Conservation (phyloP, 768 basidiomycete genomes). For the Suillus plorans region DNA sequence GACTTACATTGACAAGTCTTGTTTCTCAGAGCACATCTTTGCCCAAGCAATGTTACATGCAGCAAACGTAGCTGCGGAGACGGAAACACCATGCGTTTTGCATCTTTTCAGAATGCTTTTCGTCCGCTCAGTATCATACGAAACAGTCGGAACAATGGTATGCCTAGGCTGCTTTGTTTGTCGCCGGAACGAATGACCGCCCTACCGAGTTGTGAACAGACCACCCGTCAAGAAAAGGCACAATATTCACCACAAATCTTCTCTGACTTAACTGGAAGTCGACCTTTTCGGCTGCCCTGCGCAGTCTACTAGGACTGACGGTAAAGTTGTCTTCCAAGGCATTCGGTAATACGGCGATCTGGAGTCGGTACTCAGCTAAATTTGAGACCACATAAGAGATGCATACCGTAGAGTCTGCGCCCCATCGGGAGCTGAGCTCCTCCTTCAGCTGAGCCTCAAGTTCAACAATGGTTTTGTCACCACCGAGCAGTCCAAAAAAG, state of each 20-base stretch:
- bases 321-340: conserved; percentile 54
- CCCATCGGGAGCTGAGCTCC: conserved; percentile 36
- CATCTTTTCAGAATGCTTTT: conserved; percentile 65
- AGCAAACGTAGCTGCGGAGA: conserved; percentile 74
- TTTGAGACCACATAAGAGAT: conserved; percentile 9
- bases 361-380: conserved; percentile 1
- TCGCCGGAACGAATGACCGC: conserved; percentile 73
- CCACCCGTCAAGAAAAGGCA: conserved; percentile 4
- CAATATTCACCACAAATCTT: conserved; percentile 50
- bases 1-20: conserved; percentile 54
- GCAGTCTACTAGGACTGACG: conserved; percentile 35
- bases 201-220: conserved; percentile 35
- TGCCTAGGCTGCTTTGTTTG: conserved; percentile 42
- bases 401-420: conserved; percentile 12
- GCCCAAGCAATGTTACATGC: conserved; percentile 77
- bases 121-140: conserved; percentile 55
- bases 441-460: conserved; percentile 28
- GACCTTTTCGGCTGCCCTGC: conserved; percentile 46
- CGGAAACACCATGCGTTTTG: conserved; percentile 70
- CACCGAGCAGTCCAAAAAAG: conserved; percentile 64
- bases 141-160: conserved; percentile 70
- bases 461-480: conserved; percentile 26
- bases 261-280: conserved; percentile 57
- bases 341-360: conserved; percentile 35
- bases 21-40: conserved; percentile 41